Conservation (phyloP, 2,329 filamentous ascomycete species). For the Fusarium nygamai region DNA sequence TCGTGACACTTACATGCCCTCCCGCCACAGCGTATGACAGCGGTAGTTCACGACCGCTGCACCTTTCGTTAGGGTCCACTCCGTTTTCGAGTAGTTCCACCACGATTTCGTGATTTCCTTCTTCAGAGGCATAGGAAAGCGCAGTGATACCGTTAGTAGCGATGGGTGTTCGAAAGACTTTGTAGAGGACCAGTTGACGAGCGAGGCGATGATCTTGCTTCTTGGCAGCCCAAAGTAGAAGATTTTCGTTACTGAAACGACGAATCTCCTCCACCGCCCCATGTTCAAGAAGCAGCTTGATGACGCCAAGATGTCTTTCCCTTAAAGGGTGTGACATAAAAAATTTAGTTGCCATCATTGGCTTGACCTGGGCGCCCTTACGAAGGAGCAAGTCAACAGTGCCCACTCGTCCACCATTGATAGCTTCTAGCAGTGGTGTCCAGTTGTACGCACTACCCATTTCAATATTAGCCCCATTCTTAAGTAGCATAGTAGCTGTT, state of each 20-base stretch:
- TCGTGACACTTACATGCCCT: background rate
- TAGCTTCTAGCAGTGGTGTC: background rate
- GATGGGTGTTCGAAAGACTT: background rate
- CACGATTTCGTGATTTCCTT: background rate
- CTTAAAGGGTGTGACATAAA: accelerated
- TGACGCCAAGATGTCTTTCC: background rate
- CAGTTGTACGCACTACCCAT: accelerated
- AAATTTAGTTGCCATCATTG: accelerated
- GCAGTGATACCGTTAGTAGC: background rate
- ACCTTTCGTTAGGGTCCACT: background rate
- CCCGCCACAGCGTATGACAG: background rate
- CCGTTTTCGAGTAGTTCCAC: background rate
- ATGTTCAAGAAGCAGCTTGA: background rate
- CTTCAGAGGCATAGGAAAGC: background rate
- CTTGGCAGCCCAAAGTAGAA: background rate
- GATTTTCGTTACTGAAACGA: background rate
- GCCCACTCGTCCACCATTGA: background rate
- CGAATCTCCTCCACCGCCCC: background rate
- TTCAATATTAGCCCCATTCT: background rate
- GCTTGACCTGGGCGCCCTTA: background rate
- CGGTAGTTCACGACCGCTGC: background rate
- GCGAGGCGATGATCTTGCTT: background rate
- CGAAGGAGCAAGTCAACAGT: background rate
- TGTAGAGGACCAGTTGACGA: accelerated
- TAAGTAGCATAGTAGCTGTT: background rate